Evolutionary conservation across 768 basidiomycete genomes (phyloP).

Genomic region (Jaapia argillacea): DNA sequence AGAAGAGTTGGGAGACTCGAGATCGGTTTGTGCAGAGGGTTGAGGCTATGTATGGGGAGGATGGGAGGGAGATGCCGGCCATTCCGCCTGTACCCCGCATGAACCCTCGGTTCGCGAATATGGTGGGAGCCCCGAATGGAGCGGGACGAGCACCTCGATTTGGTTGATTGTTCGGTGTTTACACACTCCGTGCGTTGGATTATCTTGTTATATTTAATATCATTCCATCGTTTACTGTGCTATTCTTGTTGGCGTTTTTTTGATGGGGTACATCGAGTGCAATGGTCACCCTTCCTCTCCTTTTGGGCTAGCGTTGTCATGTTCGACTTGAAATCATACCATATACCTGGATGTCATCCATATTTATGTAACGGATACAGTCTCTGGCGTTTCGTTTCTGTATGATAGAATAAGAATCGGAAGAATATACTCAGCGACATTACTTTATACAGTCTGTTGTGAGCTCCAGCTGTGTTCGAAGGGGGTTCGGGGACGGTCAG

Average conservation of each 20-base stretch:
- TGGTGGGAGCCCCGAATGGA: no score
- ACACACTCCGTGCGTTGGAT: not conserved
- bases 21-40: conserved; percentile 41
- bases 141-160: not conserved
- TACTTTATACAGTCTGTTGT: not conserved
- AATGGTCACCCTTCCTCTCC: not conserved
- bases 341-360: not conserved
- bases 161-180: not conserved
- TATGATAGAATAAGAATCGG: not conserved
- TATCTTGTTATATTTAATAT: not conserved
- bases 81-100: conserved; percentile 35
- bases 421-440: not conserved
- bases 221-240: not conserved
- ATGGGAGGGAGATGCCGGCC: conserved; percentile 22
- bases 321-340: not conserved
- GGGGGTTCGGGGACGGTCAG: no score
- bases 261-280: not conserved
- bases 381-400: not conserved
- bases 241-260: not conserved
- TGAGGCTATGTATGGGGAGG: conserved; percentile 38
- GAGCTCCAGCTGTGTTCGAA: not conserved
- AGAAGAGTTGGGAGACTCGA: conserved; percentile 39
- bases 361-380: not conserved
- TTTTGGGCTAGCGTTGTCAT: not conserved
- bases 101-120: conserved; percentile 3